phyloP scores from a whole-genome alignment of 164 flowering plant species.

The Stephania japonica region DNA sequence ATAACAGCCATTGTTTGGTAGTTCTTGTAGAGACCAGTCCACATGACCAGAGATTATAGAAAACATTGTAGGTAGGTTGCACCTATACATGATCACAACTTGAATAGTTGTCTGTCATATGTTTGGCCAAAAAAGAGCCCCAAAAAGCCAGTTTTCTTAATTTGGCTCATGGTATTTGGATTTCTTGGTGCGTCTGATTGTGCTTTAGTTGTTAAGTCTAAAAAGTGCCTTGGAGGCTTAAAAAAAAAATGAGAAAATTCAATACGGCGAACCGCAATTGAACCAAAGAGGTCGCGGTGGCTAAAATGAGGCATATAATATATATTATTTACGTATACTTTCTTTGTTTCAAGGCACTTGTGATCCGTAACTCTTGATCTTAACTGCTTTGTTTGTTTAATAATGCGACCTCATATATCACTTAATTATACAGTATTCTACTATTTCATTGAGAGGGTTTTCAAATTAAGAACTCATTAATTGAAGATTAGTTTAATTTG shows the following conservation, averaged over 20 bases:
- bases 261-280: neutral
- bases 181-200: neutral
- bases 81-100: neutral
- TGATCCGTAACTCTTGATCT: no score
- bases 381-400: neutral
- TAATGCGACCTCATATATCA: neutral
- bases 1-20: constrained; percentile 12
- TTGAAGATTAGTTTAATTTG: neutral
- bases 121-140: neutral
- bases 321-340: no score
- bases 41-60: neutral
- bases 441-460: neutral
- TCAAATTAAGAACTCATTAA: neutral
- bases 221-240: neutral
- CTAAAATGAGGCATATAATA: no score
- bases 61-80: neutral
- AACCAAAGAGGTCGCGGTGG: neutral
- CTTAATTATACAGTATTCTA: neutral
- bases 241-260: neutral
- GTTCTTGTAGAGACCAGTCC: neutral
- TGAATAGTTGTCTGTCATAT: neutral
- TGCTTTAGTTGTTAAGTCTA: neutral
- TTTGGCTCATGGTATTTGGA: neutral
- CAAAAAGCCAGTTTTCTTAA: neutral
- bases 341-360: no score